A percentile compares a stretch with the other conserved stretches of the same genome.
These are phyloP conservation scores for Lipomyces orientalis DNA, from an alignment of 805 yeast species.

Conservation along the genomic window DNA sequence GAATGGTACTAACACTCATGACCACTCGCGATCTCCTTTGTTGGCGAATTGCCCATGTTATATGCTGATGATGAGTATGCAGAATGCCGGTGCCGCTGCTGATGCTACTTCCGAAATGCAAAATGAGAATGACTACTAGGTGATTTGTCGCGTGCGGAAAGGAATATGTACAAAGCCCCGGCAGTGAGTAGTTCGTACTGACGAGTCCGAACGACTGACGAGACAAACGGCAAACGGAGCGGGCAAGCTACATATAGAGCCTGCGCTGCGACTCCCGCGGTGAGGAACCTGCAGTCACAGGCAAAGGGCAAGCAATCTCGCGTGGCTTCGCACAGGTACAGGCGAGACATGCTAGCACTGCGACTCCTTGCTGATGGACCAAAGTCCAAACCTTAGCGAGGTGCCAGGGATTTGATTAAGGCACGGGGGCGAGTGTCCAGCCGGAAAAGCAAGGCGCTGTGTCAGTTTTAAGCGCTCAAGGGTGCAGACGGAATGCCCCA, in stretches of 20 bases:
- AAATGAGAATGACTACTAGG: background rate
- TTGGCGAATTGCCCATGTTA: slow-evolving; percentile 7
- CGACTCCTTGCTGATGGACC: background rate
- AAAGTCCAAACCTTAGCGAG: background rate
- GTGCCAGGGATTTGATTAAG: background rate
- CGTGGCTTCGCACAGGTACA: background rate
- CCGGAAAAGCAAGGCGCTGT: background rate
- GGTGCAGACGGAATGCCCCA: background rate
- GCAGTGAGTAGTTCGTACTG: background rate
- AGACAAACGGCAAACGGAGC: background rate
- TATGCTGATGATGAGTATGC: background rate
- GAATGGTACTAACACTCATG: background rate
- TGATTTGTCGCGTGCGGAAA: background rate
- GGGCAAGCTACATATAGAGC: background rate
- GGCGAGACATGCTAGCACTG: background rate
- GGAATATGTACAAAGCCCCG: background rate
- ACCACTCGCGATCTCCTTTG: background rate
- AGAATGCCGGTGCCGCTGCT: background rate
- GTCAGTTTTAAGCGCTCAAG: background rate
- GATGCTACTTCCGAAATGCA: background rate
- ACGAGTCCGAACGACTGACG: background rate
- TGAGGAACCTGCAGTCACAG: too few relatives aligned
- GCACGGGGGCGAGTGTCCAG: too few relatives aligned
- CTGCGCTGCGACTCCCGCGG: background rate
- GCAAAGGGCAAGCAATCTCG: background rate